Conservation (phyloP, 2,329 filamentous ascomycete species). For the Paecilomyces variotii region DNA sequence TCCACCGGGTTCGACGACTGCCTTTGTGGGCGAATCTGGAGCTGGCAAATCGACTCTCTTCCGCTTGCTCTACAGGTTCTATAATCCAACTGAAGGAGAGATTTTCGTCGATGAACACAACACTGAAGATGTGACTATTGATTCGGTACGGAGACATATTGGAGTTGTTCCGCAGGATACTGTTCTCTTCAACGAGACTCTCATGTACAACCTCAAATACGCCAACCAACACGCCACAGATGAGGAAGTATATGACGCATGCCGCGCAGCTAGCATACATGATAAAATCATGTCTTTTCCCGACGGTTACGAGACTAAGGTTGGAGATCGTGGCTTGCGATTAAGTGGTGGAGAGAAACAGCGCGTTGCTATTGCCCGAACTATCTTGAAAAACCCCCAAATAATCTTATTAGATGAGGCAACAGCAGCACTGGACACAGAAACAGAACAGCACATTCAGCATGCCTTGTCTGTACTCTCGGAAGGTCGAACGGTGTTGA, state of each 20-base stretch:
- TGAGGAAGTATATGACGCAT: conserved; percentile 74
- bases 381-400: conserved; percentile 81
- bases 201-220: conserved; percentile 93
- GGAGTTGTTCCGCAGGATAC: conserved; percentile 97
- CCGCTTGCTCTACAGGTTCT: conserved; percentile 91
- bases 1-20: conserved; percentile 82
- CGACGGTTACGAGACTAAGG: conserved; percentile 79
- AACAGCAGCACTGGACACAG: conserved; percentile 81
- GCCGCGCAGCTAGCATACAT: conserved; percentile 80
- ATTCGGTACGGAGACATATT: conserved; percentile 84
- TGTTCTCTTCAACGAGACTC: conserved; percentile 83
- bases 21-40: conserved; percentile 91
- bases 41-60: conserved; percentile 97
- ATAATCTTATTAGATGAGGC: conserved; percentile 93
- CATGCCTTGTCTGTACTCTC: conserved; percentile 74
- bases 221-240: conserved; percentile 74
- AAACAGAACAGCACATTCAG: conserved; percentile 90
- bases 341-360: conserved; percentile 90
- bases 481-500: conserved; percentile 80
- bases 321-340: conserved; percentile 80
- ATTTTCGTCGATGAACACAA: conserved; percentile 81
- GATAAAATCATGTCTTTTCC: conserved; percentile 86
- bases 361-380: conserved; percentile 84
- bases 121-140: conserved; percentile 80
- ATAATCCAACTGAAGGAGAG: conserved; percentile 71